phyloP scores from a whole-genome alignment of 1,139 yeast species.

The Nakaseomyces uthaithaninus region DNA sequence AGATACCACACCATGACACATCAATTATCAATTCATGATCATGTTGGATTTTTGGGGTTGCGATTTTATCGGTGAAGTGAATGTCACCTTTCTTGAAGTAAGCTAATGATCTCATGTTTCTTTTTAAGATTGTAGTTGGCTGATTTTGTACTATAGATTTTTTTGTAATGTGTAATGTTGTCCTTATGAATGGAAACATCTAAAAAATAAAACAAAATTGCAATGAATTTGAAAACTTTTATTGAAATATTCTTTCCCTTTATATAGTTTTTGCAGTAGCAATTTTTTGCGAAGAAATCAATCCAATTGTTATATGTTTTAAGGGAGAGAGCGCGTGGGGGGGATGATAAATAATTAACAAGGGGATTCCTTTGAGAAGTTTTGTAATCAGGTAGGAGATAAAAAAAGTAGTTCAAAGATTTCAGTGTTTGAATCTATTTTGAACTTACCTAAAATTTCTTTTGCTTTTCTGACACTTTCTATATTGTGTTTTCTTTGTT shows the following conservation, averaged over 20 bases:
- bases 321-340: too few species aligned
- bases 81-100: constrained; percentile 39
- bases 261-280: too few species aligned
- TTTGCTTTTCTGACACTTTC: too few species aligned
- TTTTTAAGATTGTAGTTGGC: constrained; percentile 1
- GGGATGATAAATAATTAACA: too few species aligned
- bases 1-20: constrained; percentile 43
- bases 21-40: constrained; percentile 40
- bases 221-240: background rate
- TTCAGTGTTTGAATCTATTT: too few species aligned
- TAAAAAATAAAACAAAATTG: background rate
- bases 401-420: too few species aligned
- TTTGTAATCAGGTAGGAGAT: too few species aligned
- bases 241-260: background rate
- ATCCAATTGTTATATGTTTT: too few species aligned
- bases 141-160: background rate
- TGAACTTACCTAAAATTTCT: too few species aligned
- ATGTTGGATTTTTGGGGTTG: constrained; percentile 34
- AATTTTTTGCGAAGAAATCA: too few species aligned
- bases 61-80: constrained; percentile 32
- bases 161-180: constrained; percentile 2
- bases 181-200: constrained; percentile 2
- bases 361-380: too few species aligned
- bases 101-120: constrained; percentile 39
- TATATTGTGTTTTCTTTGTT: too few species aligned